Conservation (phyloP, 2,329 filamentous ascomycete species). For the Aspergillus ibericus region DNA sequence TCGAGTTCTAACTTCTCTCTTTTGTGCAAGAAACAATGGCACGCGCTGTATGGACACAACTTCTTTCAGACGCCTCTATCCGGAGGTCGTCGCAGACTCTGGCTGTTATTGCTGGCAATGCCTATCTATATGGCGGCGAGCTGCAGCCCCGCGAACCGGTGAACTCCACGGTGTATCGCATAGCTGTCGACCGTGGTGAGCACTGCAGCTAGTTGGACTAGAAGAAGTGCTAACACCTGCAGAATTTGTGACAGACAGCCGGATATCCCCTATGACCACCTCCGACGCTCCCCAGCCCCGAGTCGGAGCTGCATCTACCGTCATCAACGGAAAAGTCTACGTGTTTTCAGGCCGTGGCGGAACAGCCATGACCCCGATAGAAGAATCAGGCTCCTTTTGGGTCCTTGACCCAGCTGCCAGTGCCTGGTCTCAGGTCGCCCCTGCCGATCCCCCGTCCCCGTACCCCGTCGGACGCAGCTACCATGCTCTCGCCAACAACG, state of each 20-base stretch:
- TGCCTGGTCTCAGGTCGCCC: constrained; percentile 65
- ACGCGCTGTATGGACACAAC: constrained; percentile 23
- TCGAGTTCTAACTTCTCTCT: too few relatives aligned
- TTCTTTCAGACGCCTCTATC: constrained; percentile 23
- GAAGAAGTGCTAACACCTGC: too few relatives aligned
- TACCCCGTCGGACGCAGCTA: constrained; percentile 69
- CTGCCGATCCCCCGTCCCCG: constrained; percentile 48
- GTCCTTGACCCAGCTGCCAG: constrained; percentile 66
- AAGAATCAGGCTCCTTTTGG: constrained; percentile 76
- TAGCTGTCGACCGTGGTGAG: constrained; percentile 50
- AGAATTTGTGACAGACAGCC: too few relatives aligned
- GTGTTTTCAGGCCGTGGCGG: constrained; percentile 78
- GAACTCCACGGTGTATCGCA: constrained; percentile 70
- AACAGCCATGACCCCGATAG: constrained; percentile 65
- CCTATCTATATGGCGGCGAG: constrained; percentile 78
- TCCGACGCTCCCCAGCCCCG: constrained; percentile 57
- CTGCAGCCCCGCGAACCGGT: constrained; percentile 63
- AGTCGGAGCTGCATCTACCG: constrained; percentile 70
- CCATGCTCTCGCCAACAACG: constrained; percentile 63
- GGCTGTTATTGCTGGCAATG: constrained; percentile 58
- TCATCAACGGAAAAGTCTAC: constrained; percentile 70
- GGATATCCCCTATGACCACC: neutral
- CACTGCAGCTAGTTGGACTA: too few relatives aligned
- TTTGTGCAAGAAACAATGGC: neutral
- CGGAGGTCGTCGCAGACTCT: constrained; percentile 71